Conservation (phyloP, 108 stramenopile species). For the Poteriospumella lacustris region DNA sequence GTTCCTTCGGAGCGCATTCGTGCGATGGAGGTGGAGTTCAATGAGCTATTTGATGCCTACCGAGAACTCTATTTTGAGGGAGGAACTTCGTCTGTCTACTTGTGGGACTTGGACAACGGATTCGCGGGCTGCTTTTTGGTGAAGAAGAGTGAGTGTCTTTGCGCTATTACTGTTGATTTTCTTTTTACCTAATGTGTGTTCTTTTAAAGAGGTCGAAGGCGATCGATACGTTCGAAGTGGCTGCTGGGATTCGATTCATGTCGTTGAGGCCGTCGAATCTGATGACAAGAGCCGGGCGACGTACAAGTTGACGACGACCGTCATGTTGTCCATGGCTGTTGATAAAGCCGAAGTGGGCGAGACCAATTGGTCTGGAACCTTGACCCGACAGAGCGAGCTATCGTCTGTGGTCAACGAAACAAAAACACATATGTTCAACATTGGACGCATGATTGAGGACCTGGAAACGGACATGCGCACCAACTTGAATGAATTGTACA, state of each 20-base stretch:
- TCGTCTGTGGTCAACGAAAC: not conserved
- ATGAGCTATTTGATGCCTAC: constrained; percentile 86
- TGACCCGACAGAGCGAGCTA: constrained; percentile 44
- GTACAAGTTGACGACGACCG: constrained; percentile 75
- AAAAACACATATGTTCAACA: constrained; percentile 71
- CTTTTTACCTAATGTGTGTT: not conserved
- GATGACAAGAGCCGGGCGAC: constrained; percentile 43
- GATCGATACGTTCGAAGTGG: constrained; percentile 43
- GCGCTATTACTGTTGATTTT: not conserved
- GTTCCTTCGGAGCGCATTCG: constrained; percentile 48
- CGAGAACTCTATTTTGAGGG: constrained; percentile 77
- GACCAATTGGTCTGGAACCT: constrained; percentile 47
- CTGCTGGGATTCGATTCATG: constrained; percentile 82
- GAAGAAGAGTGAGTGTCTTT: constrained; percentile 54
- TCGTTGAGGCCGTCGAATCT: constrained; percentile 61
- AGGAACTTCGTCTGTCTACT: constrained; percentile 71
- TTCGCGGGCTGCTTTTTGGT: constrained; percentile 79
- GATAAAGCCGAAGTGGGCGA: constrained; percentile 29
- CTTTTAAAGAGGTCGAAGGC: constrained; percentile 35
- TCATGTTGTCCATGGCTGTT: constrained; percentile 59
- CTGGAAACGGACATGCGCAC: constrained; percentile 74
- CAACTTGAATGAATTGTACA: constrained; percentile 69
- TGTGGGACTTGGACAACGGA: constrained; percentile 67
- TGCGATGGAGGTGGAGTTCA: constrained; percentile 56
- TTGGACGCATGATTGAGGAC: constrained; percentile 86